A percentile compares a stretch with the other conserved stretches of the same genome.
phyloP scores from a whole-genome alignment of 805 yeast species.

The Pichia deserticola region DNA sequence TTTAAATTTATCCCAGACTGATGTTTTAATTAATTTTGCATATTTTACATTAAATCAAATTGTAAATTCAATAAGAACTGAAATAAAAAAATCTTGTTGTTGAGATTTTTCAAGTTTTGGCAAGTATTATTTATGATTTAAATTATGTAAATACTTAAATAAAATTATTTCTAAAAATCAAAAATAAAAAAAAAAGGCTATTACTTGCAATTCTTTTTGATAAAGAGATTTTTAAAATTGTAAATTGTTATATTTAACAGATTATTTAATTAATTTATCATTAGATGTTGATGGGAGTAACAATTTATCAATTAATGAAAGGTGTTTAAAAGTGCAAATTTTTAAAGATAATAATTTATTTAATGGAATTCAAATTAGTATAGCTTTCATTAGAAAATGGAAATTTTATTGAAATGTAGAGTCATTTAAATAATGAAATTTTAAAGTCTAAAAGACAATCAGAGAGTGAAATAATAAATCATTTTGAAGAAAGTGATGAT shows the following conservation, averaged over 20 bases:
- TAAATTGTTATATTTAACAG: neutral
- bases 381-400: constrained; percentile 3
- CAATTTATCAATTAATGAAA: neutral
- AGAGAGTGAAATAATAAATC: neutral
- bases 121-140: no score
- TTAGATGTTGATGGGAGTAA: neutral
- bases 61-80: no score
- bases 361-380: neutral
- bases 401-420: constrained; percentile 2
- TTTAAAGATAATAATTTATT: neutral
- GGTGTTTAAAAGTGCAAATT: neutral
- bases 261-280: neutral
- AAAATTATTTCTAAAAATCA: neutral
- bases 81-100: no score
- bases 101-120: no score
- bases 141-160: no score
- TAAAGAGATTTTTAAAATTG: no score
- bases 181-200: neutral
- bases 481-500: neutral
- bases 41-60: no score
- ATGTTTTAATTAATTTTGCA: no score
- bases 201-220: no score
- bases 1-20: no score
- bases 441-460: neutral
- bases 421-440: neutral